Percentiles rank a stretch among this genome's conserved stretches.
Evolutionary conservation across 257 asterid species (phyloP).

Genomic region (Datura wrightii): DNA sequence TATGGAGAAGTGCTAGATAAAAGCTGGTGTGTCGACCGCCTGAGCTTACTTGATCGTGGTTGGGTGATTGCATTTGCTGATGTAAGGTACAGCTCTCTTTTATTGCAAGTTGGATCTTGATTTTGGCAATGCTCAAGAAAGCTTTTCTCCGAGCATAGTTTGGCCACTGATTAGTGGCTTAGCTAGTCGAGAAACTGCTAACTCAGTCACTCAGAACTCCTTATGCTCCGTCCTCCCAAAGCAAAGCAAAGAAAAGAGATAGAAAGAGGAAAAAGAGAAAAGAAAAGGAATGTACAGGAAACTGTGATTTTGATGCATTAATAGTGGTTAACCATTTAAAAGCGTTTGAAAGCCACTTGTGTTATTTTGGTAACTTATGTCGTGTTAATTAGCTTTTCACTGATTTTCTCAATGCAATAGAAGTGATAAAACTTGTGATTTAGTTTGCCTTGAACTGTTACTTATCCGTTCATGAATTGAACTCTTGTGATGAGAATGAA

Average conservation of each 20-base stretch:
- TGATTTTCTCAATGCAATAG: slow-evolving; percentile 18
- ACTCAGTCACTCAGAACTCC: not conserved
- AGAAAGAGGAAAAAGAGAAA: not conserved
- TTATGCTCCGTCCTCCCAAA: not conserved
- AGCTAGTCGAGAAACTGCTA: not conserved
- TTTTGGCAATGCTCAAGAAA: not conserved
- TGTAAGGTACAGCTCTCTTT: slow-evolving; percentile 62
- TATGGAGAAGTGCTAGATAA: slow-evolving; percentile 84
- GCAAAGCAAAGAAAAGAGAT: not conserved
- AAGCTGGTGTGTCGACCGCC: slow-evolving; percentile 86
- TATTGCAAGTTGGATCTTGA: not conserved
- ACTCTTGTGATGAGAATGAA: not conserved
- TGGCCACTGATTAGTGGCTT: not conserved
- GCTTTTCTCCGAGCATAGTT: not conserved
- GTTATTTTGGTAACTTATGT: slow-evolving; percentile 7
- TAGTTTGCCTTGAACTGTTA: not conserved
- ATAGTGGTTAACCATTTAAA: not conserved
- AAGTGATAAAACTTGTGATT: not conserved
- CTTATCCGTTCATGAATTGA: not conserved
- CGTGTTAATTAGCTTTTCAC: not conserved
- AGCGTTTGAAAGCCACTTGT: not conserved
- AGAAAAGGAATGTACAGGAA: not conserved
- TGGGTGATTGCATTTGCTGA: slow-evolving; percentile 96
- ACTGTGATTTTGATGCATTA: not conserved
- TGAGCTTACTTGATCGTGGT: slow-evolving; percentile 91